phyloP scores from a whole-genome alignment of 2,329 filamentous ascomycete species.

The Fusarium sp. region DNA sequence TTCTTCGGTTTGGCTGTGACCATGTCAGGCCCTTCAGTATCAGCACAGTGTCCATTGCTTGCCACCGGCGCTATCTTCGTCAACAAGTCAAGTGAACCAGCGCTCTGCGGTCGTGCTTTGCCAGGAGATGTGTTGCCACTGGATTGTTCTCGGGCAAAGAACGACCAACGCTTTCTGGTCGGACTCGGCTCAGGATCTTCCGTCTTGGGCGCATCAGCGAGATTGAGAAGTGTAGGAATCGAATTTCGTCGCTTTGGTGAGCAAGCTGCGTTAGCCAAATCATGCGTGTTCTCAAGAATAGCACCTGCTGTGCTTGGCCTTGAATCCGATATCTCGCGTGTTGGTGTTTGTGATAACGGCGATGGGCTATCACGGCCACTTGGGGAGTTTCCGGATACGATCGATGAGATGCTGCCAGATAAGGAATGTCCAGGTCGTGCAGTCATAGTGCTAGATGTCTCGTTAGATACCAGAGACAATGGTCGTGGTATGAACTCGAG shows the following conservation, averaged over 20 bases:
- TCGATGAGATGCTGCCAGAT: conserved; percentile 82
- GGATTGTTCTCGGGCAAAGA: conserved; percentile 70
- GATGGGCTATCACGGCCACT: conserved; percentile 55
- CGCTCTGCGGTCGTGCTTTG: conserved; percentile 60
- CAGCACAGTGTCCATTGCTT: conserved; percentile 52
- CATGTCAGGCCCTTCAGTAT: conserved; percentile 37
- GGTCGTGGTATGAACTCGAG: conserved; percentile 87
- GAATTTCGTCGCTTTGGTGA: conserved; percentile 68
- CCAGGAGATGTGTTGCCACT: conserved; percentile 59
- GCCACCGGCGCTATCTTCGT: conserved; percentile 50
- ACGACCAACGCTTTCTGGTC: conserved; percentile 70
- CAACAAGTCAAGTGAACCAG: conserved; percentile 58
- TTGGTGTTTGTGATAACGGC: conserved; percentile 54
- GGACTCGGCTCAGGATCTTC: conserved; percentile 59
- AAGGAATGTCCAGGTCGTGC: conserved; percentile 77
- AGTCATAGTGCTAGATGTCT: conserved; percentile 82
- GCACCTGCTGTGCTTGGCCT: conserved; percentile 78
- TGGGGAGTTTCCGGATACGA: conserved; percentile 70
- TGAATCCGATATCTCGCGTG: conserved; percentile 59
- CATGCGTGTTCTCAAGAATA: conserved; percentile 66
- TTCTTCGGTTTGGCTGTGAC: conserved; percentile 47
- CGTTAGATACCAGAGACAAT: conserved; percentile 84
- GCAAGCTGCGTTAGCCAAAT: conserved; percentile 38
- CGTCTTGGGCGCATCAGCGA: conserved; percentile 52
- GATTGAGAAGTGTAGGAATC: conserved; percentile 64